A percentile compares a stretch with the other conserved stretches of the same genome.
phyloP scores from a whole-genome alignment of 768 basidiomycete genomes.

The Suillus lakei region DNA sequence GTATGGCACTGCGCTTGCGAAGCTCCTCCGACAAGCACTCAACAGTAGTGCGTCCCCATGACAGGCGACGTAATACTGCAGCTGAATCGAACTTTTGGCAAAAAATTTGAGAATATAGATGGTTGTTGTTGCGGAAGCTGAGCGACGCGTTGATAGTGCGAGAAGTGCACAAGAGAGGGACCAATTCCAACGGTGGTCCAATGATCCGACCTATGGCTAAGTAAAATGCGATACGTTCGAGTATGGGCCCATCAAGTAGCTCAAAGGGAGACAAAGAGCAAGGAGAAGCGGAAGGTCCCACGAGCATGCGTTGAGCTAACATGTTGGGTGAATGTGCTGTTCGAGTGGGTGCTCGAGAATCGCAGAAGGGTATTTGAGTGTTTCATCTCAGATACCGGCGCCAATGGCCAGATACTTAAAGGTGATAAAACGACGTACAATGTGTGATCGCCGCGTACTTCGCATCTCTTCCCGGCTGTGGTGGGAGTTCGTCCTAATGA shows the following conservation, averaged over 20 bases:
- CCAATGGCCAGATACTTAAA: slow-evolving; percentile 34
- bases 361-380: slow-evolving; percentile 25
- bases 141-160: slow-evolving; percentile 40
- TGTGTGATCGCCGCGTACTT: slow-evolving; percentile 42
- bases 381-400: slow-evolving; percentile 24
- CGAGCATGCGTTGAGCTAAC: slow-evolving; percentile 6
- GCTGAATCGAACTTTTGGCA: slow-evolving; percentile 47
- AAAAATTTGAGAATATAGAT: slow-evolving; percentile 50
- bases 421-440: slow-evolving; percentile 42
- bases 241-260: slow-evolving; percentile 23
- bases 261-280: slow-evolving; percentile 22
- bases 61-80: slow-evolving; percentile 46
- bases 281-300: slow-evolving; percentile 7
- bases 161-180: slow-evolving; percentile 44
- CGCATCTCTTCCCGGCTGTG: slow-evolving; percentile 32
- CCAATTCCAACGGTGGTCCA: slow-evolving; percentile 49
- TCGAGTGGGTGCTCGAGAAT: slow-evolving; percentile 12
- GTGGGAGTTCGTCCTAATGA: slow-evolving; percentile 34
- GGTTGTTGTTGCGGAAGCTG: slow-evolving; percentile 39
- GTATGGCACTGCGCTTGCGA: slow-evolving; percentile 43
- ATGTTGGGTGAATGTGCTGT: background rate
- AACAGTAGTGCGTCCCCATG: slow-evolving; percentile 41
- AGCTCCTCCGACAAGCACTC: slow-evolving; percentile 48
- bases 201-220: slow-evolving; percentile 40
- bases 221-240: slow-evolving; percentile 50